Conservation (phyloP, 345 rosid genomes). For the Citrus glauca region DNA sequence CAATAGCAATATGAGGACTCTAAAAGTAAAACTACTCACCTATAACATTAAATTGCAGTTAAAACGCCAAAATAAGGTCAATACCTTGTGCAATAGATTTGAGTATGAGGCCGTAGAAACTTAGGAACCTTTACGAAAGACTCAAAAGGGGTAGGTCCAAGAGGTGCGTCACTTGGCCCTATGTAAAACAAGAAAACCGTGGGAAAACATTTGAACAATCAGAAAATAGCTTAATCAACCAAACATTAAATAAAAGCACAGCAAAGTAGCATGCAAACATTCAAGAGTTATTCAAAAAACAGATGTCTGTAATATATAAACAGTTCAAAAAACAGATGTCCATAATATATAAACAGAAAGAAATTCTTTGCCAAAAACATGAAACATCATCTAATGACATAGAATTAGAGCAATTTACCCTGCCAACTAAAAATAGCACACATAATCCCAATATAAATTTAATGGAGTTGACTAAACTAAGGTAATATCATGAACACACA, state of each 20-base stretch:
- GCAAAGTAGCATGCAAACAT: background rate
- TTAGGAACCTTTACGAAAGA: constrained; percentile 96
- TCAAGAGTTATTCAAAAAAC: background rate
- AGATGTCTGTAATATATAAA: background rate
- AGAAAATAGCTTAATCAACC: constrained; percentile 1
- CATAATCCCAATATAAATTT: background rate
- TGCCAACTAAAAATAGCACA: background rate
- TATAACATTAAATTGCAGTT: background rate
- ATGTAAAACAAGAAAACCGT: constrained; percentile 13
- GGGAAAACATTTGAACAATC: constrained; percentile 7
- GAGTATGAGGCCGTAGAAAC: constrained; percentile 86
- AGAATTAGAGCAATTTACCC: background rate
- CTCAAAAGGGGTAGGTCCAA: constrained; percentile 84
- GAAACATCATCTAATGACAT: background rate
- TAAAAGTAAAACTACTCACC: background rate
- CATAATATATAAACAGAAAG: background rate
- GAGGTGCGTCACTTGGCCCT: constrained; percentile 94
- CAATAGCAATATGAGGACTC: background rate
- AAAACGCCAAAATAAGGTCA: constrained; percentile 10
- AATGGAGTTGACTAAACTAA: background rate
- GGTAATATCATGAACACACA: background rate
- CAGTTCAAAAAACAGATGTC: background rate
- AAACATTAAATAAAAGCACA: background rate
- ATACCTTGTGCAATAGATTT: constrained; percentile 94
- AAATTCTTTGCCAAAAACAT: background rate